These are phyloP conservation scores for Cystofilobasidium ferigula DNA, from an alignment of 768 basidiomycete species.

Conservation along the genomic window DNA sequence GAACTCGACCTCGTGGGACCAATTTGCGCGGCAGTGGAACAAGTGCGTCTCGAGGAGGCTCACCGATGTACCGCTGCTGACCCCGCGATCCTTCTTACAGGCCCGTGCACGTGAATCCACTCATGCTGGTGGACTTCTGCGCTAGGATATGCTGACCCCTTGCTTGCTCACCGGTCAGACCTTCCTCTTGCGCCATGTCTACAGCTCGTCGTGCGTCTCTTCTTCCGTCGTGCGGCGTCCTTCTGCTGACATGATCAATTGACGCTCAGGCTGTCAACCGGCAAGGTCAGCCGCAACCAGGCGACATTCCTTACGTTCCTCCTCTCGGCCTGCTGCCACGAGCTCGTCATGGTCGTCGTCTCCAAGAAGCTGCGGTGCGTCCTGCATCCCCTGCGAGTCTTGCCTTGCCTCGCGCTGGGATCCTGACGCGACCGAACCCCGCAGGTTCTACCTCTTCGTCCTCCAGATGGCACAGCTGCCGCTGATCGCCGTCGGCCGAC, in stretches of 20 bases:
- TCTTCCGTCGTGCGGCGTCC: background rate
- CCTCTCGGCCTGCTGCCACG: conserved; percentile 77
- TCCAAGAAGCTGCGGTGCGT: conserved; percentile 77
- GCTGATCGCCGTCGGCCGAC: conserved; percentile 50
- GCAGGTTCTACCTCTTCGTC: conserved; percentile 72
- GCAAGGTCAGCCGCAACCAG: conserved; percentile 59
- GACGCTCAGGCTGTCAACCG: conserved; percentile 63
- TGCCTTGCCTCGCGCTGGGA: background rate
- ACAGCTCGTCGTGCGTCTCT: conserved; percentile 48
- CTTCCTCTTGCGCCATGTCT: conserved; percentile 80
- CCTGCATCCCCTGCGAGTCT: background rate
- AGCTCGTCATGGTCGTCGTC: conserved; percentile 91
- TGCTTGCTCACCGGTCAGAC: conserved; percentile 28
- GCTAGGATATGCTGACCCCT: background rate
- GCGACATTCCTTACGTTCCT: conserved; percentile 91
- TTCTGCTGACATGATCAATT: background rate
- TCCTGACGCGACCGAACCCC: too few species aligned
- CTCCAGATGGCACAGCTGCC: conserved; percentile 12
- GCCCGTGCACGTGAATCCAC: conserved; percentile 76
- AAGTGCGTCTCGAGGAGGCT: conserved; percentile 44
- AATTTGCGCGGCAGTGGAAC: conserved; percentile 98
- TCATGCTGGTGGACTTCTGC: too few species aligned
- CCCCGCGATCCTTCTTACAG: too few species aligned
- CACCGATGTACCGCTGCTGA: too few species aligned
- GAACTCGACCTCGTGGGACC: conserved; percentile 94